A percentile compares a stretch with the other conserved stretches of the same genome.
Conservation (phyloP, 768 basidiomycete species). For the Termitomyces sp. region DNA sequence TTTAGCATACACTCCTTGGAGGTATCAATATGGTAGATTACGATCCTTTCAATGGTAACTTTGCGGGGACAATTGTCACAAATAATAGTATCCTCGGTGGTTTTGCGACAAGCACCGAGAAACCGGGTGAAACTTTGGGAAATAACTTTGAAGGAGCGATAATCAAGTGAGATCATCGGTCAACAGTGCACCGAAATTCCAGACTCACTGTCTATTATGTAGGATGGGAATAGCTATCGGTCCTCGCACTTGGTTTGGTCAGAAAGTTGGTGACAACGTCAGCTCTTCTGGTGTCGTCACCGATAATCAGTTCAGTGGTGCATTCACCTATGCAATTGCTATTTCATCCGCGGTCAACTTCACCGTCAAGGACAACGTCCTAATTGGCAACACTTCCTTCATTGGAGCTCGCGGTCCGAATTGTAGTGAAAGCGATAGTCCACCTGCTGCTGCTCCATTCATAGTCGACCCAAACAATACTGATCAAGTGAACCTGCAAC, state of each 20-base stretch:
- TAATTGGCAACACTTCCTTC: conserved; percentile 69
- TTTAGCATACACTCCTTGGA: conserved; percentile 61
- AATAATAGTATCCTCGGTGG: conserved; percentile 68
- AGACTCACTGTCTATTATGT: background rate
- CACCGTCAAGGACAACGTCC: conserved; percentile 53
- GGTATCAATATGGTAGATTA: conserved; percentile 80
- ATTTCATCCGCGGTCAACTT: conserved; percentile 60
- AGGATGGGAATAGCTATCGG: conserved; percentile 82
- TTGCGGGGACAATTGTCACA: conserved; percentile 53
- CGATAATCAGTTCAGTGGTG: conserved; percentile 55
- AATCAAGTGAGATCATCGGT: conserved; percentile 55
- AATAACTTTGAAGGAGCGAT: conserved; percentile 53
- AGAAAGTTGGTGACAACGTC: conserved; percentile 43
- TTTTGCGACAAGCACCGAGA: conserved; percentile 45
- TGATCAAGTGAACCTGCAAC: conserved; percentile 37
- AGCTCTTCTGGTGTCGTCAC: conserved; percentile 47
- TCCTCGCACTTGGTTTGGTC: conserved; percentile 70
- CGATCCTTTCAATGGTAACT: conserved; percentile 61
- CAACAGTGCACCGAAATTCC: background rate
- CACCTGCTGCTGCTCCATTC: conserved; percentile 54
- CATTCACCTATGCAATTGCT: conserved; percentile 72
- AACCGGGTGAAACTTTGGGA: conserved; percentile 40
- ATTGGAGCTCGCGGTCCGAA: conserved; percentile 65
- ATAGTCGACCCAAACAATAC: conserved; percentile 44
- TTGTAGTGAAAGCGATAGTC: conserved; percentile 43